phyloP scores from a whole-genome alignment of 148 eudicot genomes.

The Rhododendron vialii region DNA sequence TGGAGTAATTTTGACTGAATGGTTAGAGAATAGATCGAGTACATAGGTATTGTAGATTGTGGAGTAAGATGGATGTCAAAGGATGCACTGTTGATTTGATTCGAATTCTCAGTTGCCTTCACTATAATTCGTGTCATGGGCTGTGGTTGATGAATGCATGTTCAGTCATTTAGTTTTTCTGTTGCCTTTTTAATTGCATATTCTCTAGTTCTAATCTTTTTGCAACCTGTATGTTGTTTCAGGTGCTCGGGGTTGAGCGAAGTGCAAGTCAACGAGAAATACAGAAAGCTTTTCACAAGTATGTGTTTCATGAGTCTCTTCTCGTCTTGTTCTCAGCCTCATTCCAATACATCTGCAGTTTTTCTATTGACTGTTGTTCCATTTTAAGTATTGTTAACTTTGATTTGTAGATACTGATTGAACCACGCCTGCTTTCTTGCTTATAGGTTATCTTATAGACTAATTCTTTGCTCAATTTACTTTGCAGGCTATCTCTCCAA shows the following conservation, averaged over 20 bases:
- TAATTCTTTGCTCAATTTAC: not conserved
- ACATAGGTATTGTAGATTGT: not conserved
- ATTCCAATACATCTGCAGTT: not conserved
- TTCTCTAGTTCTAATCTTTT: not conserved
- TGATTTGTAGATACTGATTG: not conserved
- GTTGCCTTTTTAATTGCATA: not conserved
- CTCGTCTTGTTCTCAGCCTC: not conserved
- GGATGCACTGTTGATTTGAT: not conserved
- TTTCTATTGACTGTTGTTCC: not conserved
- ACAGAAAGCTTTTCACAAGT: constrained; percentile 98
- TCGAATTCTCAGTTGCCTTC: not conserved
- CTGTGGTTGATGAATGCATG: not conserved
- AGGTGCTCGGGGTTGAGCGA: constrained; percentile 88
- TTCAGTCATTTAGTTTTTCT: not conserved
- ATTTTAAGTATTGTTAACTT: not conserved
- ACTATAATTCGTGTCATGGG: not conserved
- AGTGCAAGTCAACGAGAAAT: constrained; percentile 84
- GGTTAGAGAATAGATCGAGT: not conserved
- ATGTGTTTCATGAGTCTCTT: constrained; percentile 18
- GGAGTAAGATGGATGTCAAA: not conserved
- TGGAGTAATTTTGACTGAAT: not conserved
- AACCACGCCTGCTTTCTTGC: too few species aligned
- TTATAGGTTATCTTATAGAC: not conserved
- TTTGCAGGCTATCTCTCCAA: constrained; percentile 72
- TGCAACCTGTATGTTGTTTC: constrained; percentile 9